Evolutionary conservation across 2,329 filamentous ascomycete genomes (phyloP), one percentile per base, ranked within the genome.

Genomic region (Sporothrix luriei): DNA sequence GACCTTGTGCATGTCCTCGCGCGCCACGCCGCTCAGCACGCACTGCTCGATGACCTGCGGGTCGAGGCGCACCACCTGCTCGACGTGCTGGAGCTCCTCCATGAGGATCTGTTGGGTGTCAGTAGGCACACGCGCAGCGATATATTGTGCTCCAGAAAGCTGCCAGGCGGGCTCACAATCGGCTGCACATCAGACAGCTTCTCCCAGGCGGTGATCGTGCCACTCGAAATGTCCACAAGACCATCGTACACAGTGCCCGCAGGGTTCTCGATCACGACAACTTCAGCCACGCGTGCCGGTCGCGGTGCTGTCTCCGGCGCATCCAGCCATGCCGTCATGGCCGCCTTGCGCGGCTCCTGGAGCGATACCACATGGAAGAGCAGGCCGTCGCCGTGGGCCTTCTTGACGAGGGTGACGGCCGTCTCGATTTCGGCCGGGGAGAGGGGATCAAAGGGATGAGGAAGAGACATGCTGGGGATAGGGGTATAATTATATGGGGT

Each of bases 1-100:
- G 62, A 97, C 92, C 80, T 97, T 97, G 83, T 95, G 83, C 94
- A 97, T 97, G 71, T 97, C 91, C 74, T 91, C 85, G 69, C 84
- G 85, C 14, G 92, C 87, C 71, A 97, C 92, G 1, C 94, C 94
- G 71, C 93, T 86, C 71, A 97, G 86, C 7, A 86, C 87, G 76
- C 94, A 97, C 79, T 97, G 93, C 79, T 97, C 92, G 74, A 97
- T 95, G 71, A 97, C 93, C 75, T 90, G 91, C 16, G 91, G 87
- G 76, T 97, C 92, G 75, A 88, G 89, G 73, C 93, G 87, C 71
- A 88, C 87, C 59, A 94, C 81, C 69, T 86, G 84, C 80, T 97
- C 94, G 1, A 97, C 93, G 69, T 88, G 84, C 75, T 93, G 87
- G 48, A 97, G 84, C 78, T 97, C 94, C 77, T 97, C 93, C 87